phyloP scores from a whole-genome alignment of 2,329 filamentous ascomycete genomes.

The Paecilomyces dactylethromorphus region DNA sequence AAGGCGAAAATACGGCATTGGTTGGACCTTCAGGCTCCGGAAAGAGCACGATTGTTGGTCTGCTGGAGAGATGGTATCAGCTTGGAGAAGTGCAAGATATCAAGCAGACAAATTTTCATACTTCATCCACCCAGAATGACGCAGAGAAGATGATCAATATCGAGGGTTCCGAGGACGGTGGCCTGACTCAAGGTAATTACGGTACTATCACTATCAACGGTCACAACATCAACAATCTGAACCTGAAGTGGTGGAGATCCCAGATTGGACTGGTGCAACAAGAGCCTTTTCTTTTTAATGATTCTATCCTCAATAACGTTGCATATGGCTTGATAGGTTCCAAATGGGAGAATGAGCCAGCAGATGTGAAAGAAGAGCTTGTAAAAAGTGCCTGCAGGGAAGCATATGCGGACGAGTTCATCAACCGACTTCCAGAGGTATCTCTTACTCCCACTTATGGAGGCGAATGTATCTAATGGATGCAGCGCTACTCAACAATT shows the following conservation, averaged over 20 bases:
- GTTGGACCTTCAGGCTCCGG: conserved; percentile 41
- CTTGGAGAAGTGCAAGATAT: conserved; percentile 7
- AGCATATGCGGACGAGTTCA: conserved; percentile 64
- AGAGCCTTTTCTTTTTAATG: conserved; percentile 62
- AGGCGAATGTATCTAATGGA: conserved; percentile 16
- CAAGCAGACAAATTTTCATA: not conserved
- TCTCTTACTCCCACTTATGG: not conserved
- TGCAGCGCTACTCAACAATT: conserved; percentile 62
- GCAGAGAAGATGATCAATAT: not conserved
- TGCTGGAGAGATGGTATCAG: conserved; percentile 40
- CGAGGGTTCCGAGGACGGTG: not conserved
- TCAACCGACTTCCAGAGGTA: conserved; percentile 52
- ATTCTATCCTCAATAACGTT: conserved; percentile 58
- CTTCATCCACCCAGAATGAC: not conserved
- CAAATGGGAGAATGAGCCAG: conserved; percentile 26
- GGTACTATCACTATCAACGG: conserved; percentile 51
- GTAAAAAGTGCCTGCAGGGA: conserved; percentile 59
- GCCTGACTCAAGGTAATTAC: conserved; percentile 4
- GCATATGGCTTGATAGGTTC: conserved; percentile 47
- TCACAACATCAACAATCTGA: conserved; percentile 48
- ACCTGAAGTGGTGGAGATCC: conserved; percentile 55
- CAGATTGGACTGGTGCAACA: conserved; percentile 61
- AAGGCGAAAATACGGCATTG: conserved; percentile 36
- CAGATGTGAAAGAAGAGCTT: conserved; percentile 37
- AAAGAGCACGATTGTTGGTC: conserved; percentile 39